Evolutionary conservation across 208 protist genomes (phyloP).

Genomic region (Leishmania braziliensis): DNA sequence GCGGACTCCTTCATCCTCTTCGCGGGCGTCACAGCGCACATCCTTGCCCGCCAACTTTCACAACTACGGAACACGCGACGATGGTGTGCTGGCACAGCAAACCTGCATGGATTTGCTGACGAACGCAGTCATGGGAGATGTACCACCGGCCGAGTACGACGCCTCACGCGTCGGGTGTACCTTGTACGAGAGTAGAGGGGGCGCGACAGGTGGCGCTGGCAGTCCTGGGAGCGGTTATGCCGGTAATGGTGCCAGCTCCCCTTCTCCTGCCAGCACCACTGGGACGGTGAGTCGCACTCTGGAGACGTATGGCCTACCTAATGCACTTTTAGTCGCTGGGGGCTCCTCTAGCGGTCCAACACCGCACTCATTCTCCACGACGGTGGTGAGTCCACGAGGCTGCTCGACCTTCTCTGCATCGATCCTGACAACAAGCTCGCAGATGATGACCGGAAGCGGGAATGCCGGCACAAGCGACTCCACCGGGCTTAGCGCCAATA

Average conservation of each 20-base stretch:
- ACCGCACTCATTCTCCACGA: slow-evolving; percentile 4
- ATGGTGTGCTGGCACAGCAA: neutral
- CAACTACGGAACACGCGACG: neutral
- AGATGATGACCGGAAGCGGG: neutral
- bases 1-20: neutral
- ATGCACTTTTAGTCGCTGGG: slow-evolving; percentile 5
- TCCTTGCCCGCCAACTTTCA: neutral
- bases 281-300: slow-evolving; percentile 2
- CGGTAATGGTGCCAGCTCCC: neutral
- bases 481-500: neutral
- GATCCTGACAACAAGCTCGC: neutral
- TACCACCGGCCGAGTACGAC: neutral
- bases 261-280: neutral
- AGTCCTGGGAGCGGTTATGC: neutral
- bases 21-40: neutral
- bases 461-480: neutral
- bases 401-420: slow-evolving; percentile 2
- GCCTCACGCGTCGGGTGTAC: neutral
- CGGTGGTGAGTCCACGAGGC: slow-evolving; percentile 5
- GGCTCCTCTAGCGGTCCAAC: slow-evolving; percentile 4
- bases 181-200: neutral
- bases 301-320: slow-evolving; percentile 12
- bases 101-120: neutral
- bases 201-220: neutral
- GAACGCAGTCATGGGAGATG: neutral